Evolutionary conservation across 768 basidiomycete species (phyloP).

Genomic region (Mycena galopus): DNA sequence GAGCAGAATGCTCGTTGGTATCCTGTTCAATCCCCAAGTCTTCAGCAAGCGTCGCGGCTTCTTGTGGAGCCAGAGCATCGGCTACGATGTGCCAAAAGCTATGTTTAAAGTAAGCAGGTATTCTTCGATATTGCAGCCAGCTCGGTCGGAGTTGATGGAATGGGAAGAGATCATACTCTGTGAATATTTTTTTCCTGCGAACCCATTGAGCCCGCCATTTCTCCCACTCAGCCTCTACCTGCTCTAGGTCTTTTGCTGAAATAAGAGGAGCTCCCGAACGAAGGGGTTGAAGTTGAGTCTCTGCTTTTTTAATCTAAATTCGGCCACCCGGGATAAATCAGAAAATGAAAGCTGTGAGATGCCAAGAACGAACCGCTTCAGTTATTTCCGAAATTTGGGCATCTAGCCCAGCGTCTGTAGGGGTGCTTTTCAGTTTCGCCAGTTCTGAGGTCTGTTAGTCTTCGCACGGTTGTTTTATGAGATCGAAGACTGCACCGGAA

Average conservation of each 20-base stretch:
- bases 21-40: constrained; percentile 88
- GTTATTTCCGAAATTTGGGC: constrained; percentile 64
- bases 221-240: constrained; percentile 80
- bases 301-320: constrained; percentile 62
- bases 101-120: constrained; percentile 11
- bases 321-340: constrained; percentile 25
- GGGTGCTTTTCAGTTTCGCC: constrained; percentile 68
- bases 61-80: constrained; percentile 76
- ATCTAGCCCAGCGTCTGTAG: constrained; percentile 78
- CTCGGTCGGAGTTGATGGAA: background rate
- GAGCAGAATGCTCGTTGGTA: constrained; percentile 72
- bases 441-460: constrained; percentile 64
- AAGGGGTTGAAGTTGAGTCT: constrained; percentile 70
- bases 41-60: constrained; percentile 75
- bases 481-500: constrained; percentile 51
- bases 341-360: constrained; percentile 4
- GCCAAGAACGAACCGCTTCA: constrained; percentile 59
- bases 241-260: constrained; percentile 76
- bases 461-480: background rate
- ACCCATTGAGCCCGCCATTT: constrained; percentile 89
- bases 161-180: constrained; percentile 62
- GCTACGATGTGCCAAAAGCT: constrained; percentile 85
- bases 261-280: constrained; percentile 76
- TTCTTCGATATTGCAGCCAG: background rate
- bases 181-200: constrained; percentile 80